Evolutionary conservation across 2,329 filamentous ascomycete species (phyloP), one percentile per base, ranked within the genome.

Genomic region (Colletotrichum plurivorum): DNA sequence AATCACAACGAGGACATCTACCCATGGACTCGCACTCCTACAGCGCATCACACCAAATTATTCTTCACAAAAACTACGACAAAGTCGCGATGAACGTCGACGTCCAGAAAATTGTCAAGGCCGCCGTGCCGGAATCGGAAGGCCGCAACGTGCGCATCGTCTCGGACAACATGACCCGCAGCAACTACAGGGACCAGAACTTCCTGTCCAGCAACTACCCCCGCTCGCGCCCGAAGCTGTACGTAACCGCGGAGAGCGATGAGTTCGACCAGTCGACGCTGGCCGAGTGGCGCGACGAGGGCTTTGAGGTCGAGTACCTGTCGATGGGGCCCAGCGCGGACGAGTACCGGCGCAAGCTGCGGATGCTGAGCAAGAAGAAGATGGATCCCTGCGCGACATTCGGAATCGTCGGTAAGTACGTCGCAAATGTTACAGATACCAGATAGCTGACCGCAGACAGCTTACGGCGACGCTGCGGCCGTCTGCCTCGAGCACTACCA

Each of bases 401-500:
- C 54, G 83, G 82, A 2, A 82, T 85, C 15, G 64, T 85, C 3
- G 81, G 81, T 82, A 57, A 65, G 80, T 74, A 0, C 10, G 4
- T 2, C 3, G 0, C 5, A 8, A 4, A 27, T 13, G 6, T 56
- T 1, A 22, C 0, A 12, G n/a, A 60, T 10, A 15, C 36, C 6
- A 20, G 31, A 16, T 5, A 57, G 18, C 20, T 41, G 46, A 39
- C 7, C 20, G 1, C 16, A 1, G 7, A 15, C 22, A 82, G 83
- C 83, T 4, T 85, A 78, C 43, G 83, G 83, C 2, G 80, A 84
- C 22, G 83, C 83, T 0, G 83, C 83, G 4, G 77, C 79, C 5
- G 54, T 76, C 36, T 84, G 83, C 54, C 76, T 85, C 1, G 81
- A 84, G 73, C 79, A 83, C 70, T 85, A 82, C 69, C 83, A 85